Evolutionary conservation across 2,329 filamentous ascomycete genomes (phyloP), one percentile per base, ranked within the genome.

Genomic region (Diaporthe citri): DNA sequence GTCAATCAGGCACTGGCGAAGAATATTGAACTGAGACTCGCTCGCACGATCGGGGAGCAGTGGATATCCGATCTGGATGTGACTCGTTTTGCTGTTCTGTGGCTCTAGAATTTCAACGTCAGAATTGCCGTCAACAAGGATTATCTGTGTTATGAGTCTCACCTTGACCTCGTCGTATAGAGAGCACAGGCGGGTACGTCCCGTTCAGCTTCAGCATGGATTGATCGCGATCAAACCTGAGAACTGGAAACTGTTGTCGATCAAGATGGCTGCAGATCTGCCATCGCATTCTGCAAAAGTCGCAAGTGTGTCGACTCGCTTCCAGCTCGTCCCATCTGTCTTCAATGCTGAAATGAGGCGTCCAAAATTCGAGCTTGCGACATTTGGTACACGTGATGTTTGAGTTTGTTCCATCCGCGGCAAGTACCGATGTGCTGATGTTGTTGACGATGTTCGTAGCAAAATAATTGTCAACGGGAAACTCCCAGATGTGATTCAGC

Each of bases 1-100:
- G 43, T 60, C 39, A 13, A 17, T 22, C 7, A 79, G 64, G 75
- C 78, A 79, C 31, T 78, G 59, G 10, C 64, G 34, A 31, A 80
- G 73, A 4, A 78, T 25, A 9, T 62, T 43, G 5, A 79, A 64
- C n/a, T 80, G 74, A 9, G 55, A 15, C n/a, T n/a, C 15, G 31
- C 74, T 75, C 0, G 72, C 73, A 5, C 43, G 13, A 0, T 70
- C n/a, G 25, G 74, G 72, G 0, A 77, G 62, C 20, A 25, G 22
- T 1, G 72, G 48, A 20, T 73, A 60, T 3, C 77, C 74, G 8
- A 75, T 52, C 36, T 78, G 76, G 12, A 71, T 46, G 7, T 64
- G 25, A 31, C 17, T 22, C 4, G 59, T 25, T 12, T 1, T 31
- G 41, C 17, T 43, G 2, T 20, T 46, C 4, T 9, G 7, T 2